Evolutionary conservation across 441 rosid genomes (phyloP).

Genomic region (Mallotus repandus): DNA sequence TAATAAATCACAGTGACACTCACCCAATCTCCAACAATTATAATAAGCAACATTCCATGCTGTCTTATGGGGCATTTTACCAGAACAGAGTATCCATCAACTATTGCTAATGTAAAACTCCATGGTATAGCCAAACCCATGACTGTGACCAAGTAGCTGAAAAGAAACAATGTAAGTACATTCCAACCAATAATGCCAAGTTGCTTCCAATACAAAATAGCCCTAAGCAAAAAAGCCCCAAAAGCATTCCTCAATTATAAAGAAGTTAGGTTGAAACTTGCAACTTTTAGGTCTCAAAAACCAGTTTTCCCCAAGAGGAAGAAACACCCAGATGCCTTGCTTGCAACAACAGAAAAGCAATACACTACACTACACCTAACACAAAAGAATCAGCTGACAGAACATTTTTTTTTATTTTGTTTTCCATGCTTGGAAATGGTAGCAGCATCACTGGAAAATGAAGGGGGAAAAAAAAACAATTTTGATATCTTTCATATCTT

Average conservation of each 20-base stretch:
- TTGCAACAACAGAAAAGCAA: background rate
- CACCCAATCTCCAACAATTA: slow-evolving; percentile 83
- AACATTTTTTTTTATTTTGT: background rate
- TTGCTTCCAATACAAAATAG: no score
- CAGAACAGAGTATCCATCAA: slow-evolving; percentile 66
- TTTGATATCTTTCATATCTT: background rate
- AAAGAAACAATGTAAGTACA: slow-evolving; percentile 11
- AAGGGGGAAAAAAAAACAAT: background rate
- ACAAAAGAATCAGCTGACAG: no score
- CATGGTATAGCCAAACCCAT: slow-evolving; percentile 87
- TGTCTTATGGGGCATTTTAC: slow-evolving; percentile 61
- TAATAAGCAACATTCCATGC: slow-evolving; percentile 49
- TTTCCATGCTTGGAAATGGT: slow-evolving; percentile 2
- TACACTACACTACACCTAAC: no score
- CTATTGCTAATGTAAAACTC: slow-evolving; percentile 69
- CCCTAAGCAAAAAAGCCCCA: no score
- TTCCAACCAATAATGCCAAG: no score
- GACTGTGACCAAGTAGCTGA: slow-evolving; percentile 75
- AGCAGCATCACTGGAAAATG: background rate
- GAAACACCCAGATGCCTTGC: background rate
- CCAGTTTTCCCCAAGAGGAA: background rate
- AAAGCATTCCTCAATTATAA: no score
- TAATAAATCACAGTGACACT: background rate
- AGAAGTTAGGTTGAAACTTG: background rate
- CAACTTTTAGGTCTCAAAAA: background rate